Evolutionary conservation across 371 early-diverging fungal genomes (phyloP).

Genomic region (Mucor circinelloides): DNA sequence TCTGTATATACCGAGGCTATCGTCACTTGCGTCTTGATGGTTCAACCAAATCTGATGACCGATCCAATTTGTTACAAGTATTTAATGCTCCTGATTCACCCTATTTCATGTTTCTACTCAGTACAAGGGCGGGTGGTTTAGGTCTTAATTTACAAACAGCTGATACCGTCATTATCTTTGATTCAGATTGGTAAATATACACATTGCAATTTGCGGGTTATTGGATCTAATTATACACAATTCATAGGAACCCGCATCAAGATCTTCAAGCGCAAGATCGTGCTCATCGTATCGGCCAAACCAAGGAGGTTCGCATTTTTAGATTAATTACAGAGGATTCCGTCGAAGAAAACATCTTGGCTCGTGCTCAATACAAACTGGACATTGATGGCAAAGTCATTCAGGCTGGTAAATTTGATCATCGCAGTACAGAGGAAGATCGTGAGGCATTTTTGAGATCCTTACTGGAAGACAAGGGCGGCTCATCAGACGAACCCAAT

Average conservation of each 20-base stretch:
- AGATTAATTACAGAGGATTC: constrained; percentile 95
- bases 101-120: constrained; percentile 93
- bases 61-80: constrained; percentile 79
- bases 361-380: constrained; percentile 94
- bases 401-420: constrained; percentile 98
- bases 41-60: constrained; percentile 89
- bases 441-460: constrained; percentile 89
- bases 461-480: constrained; percentile 74
- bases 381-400: constrained; percentile 98
- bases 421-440: constrained; percentile 93
- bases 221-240: constrained; percentile 14
- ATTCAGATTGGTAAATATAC: constrained; percentile 92
- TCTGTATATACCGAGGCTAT: constrained; percentile 76
- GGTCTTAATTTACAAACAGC: constrained; percentile 99
- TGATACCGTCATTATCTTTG: constrained; percentile 99
- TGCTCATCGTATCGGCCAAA: constrained; percentile 99
- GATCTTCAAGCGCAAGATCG: constrained; percentile 99
- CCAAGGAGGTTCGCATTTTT: constrained; percentile 98
- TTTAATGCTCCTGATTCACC: constrained; percentile 88
- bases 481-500: constrained; percentile 51
- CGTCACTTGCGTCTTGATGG: constrained; percentile 96
- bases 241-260: constrained; percentile 91
- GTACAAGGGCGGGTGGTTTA: constrained; percentile 99
- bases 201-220: neutral
- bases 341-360: constrained; percentile 97